phyloP scores from a whole-genome alignment of 768 basidiomycete genomes.

The Holtermannia corniformis region DNA sequence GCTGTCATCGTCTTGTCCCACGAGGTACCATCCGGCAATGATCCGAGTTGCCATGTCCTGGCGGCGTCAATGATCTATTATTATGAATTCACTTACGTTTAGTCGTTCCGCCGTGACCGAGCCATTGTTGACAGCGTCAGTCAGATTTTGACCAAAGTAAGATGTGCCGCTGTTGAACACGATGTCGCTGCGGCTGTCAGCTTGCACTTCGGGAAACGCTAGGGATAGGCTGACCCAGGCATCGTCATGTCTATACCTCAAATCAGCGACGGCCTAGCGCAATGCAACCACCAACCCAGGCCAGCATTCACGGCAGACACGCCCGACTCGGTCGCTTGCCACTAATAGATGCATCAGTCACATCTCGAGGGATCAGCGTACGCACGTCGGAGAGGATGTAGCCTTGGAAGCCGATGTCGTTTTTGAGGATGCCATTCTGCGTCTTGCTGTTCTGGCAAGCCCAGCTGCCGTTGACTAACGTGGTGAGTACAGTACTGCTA shows the following conservation, averaged over 20 bases:
- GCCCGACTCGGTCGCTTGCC: constrained; percentile 34
- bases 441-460: constrained; percentile 39
- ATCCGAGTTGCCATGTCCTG: constrained; percentile 65
- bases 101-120: constrained; percentile 49
- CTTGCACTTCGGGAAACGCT: too few species aligned
- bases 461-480: constrained; percentile 36
- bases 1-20: constrained; percentile 40
- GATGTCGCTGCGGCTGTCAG: constrained; percentile 33
- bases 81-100: background rate
- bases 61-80: background rate
- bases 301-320: constrained; percentile 27
- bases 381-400: constrained; percentile 33
- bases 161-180: constrained; percentile 21
- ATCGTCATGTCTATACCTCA: constrained; percentile 43
- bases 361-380: background rate
- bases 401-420: constrained; percentile 42
- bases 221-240: constrained; percentile 28
- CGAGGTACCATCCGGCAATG: constrained; percentile 46
- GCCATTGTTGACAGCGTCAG: constrained; percentile 59
- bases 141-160: constrained; percentile 61
- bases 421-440: constrained; percentile 41
- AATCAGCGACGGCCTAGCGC: too few species aligned
- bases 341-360: constrained; percentile 5
- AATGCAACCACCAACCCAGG: background rate
- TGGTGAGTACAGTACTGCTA: background rate